A percentile compares a stretch with the other conserved stretches of the same genome.
Conservation (phyloP, 495 filamentous ascomycete species). For the Sphaerosporella brunnea region DNA sequence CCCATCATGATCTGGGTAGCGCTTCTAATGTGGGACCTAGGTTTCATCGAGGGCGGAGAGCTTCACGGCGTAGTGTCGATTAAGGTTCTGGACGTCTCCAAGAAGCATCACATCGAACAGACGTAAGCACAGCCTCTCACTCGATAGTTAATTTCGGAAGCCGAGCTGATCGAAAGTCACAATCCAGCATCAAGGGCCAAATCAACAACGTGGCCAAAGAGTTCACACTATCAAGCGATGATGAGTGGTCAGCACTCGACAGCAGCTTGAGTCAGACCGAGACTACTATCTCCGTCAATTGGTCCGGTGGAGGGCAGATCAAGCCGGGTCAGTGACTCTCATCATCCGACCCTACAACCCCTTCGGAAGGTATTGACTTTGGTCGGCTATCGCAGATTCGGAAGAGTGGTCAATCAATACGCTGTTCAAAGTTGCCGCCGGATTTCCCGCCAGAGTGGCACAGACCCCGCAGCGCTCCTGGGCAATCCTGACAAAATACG, state of each 20-base stretch:
- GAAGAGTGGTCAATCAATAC: constrained; percentile 18
- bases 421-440: constrained; percentile 13
- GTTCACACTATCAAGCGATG: background rate
- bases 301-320: constrained; percentile 20
- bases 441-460: constrained; percentile 15
- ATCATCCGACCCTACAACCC: background rate
- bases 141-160: background rate
- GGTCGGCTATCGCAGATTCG: too few species aligned
- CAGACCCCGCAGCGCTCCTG: constrained; percentile 14
- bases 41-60: constrained; percentile 22
- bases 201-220: background rate
- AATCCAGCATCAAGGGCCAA: background rate
- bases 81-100: constrained; percentile 13
- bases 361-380: too few species aligned
- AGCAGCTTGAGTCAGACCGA: constrained; percentile 9
- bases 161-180: constrained; percentile 2
- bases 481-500: constrained; percentile 25
- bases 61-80: constrained; percentile 17
- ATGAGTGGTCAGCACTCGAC: background rate
- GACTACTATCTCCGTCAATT: constrained; percentile 19
- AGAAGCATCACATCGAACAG: background rate
- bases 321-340: background rate
- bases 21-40: constrained; percentile 1
- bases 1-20: background rate
- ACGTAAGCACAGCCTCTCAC: background rate